Evolutionary conservation across 176 grass and related monocot species (phyloP), one percentile per base, ranked within the genome.

Genomic region (Avena insularis): DNA sequence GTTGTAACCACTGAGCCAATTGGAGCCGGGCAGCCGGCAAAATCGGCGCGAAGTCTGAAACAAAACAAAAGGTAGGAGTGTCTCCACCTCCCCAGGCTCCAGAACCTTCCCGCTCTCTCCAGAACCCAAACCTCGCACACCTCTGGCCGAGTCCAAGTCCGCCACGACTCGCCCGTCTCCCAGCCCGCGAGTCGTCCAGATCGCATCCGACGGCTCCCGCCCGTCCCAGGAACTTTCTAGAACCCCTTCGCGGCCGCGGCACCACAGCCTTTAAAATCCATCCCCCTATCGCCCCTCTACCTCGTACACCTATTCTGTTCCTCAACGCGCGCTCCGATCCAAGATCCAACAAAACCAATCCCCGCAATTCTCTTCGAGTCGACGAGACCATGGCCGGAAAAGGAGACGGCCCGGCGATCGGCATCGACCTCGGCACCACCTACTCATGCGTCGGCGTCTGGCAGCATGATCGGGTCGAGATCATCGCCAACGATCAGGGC

Each of bases 391-490:
- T 96, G 92, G 90, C 94, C 38, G 80, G 65, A 0, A 95, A 93
- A 75, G 94, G 91, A 23, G 94, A 97, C 51, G 94, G 94, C 47
- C 94, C 94, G 64, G 94, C 94, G 72, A 97, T 97, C 90, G 94
- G 94, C 56, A 97, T 97, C 80, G 94, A 97, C 85, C 92, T 97
- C 10, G 94, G 94, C 16, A 97, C 94, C 8, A 94, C 94, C 50
- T 97, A 97, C 76, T 97, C 94, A 58, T 97, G 94, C 83, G 94
- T 97, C 45, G 94, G 94, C 48, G 94, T 97, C 15, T 94, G 94
- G 94, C 94, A 97, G 72, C 94, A 97, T 80, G 94, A 95, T 62
- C 91, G 94, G 1, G 94, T 95, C 0, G 94, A 95, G 91, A 95
- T 95, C 85, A 93, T 95, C 89, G 91, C 94, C 77, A 95, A 95